These are phyloP conservation scores for Wallacemonas sp. DNA, from an alignment of 208 protist genomes.

Conservation along the genomic window DNA sequence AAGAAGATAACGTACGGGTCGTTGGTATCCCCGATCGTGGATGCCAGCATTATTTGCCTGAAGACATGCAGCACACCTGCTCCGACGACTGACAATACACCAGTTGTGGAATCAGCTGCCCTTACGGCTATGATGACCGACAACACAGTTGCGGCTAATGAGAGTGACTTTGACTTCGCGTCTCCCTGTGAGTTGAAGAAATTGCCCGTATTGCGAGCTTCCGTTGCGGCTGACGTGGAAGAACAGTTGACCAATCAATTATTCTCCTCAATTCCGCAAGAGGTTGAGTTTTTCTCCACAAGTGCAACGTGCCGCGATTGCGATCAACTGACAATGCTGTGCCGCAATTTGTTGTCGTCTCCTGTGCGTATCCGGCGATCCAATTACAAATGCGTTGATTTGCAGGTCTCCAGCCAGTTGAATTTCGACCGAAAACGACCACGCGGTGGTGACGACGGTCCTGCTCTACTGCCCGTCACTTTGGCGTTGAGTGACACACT, in stretches of 20 bases:
- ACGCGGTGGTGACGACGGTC: conserved; percentile 12
- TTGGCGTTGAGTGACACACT: conserved; percentile 15
- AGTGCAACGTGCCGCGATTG: conserved; percentile 73
- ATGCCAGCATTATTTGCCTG: conserved; percentile 54
- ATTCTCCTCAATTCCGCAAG: conserved; percentile 41
- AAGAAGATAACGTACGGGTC: conserved; percentile 32
- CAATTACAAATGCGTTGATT: neutral
- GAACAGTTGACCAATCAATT: conserved; percentile 3
- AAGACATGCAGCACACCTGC: conserved; percentile 38
- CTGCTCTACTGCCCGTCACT: conserved; percentile 16
- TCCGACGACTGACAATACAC: conserved; percentile 49
- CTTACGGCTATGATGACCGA: conserved; percentile 7
- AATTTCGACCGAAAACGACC: conserved; percentile 9
- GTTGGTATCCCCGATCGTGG: conserved; percentile 48
- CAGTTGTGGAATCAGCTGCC: conserved; percentile 47
- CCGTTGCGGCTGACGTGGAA: neutral
- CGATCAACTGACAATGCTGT: conserved; percentile 67
- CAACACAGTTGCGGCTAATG: neutral
- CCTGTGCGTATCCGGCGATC: conserved; percentile 11
- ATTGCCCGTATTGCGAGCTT: neutral
- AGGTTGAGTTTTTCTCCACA: conserved; percentile 53
- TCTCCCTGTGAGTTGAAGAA: neutral
- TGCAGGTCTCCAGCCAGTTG: neutral
- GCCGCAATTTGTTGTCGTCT: conserved; percentile 50
- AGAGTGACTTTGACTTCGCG: neutral